phyloP scores from a whole-genome alignment of 768 basidiomycete species.

The Mycena venus region DNA sequence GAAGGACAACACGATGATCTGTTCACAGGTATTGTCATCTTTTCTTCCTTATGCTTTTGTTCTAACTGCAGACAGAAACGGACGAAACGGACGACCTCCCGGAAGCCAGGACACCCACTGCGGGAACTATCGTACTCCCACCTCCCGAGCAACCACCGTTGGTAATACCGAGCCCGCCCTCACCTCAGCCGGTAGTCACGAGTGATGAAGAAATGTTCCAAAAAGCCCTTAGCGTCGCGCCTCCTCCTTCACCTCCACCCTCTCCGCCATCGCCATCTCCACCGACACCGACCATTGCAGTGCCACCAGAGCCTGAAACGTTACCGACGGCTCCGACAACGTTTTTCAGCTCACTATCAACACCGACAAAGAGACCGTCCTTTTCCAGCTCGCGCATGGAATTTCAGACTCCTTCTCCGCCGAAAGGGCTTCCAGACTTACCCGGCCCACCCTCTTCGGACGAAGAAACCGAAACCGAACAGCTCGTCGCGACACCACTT shows the following conservation, averaged over 20 bases:
- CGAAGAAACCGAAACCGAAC: slow-evolving; percentile 53
- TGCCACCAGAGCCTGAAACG: slow-evolving; percentile 3
- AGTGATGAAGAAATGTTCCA: slow-evolving; percentile 25
- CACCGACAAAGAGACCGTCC: slow-evolving; percentile 62
- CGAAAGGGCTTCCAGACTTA: slow-evolving; percentile 72
- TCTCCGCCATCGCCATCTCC: slow-evolving; percentile 49
- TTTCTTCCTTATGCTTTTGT: neutral
- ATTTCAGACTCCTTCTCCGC: slow-evolving; percentile 75
- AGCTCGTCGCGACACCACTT: slow-evolving; percentile 36
- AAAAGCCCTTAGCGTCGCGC: slow-evolving; percentile 20
- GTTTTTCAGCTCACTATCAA: slow-evolving; percentile 42
- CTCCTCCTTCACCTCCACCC: slow-evolving; percentile 44
- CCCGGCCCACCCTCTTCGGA: slow-evolving; percentile 74
- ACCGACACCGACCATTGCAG: slow-evolving; percentile 27
- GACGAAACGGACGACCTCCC: slow-evolving; percentile 6
- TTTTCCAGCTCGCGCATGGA: slow-evolving; percentile 59
- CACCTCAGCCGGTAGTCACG: slow-evolving; percentile 2
- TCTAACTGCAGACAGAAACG: slow-evolving; percentile 15
- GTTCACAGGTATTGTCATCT: slow-evolving; percentile 9
- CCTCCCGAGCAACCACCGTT: slow-evolving; percentile 36
- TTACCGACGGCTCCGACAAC: neutral
- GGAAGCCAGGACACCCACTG: slow-evolving; percentile 40
- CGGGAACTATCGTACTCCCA: slow-evolving; percentile 2
- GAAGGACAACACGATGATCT: neutral
- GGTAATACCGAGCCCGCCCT: slow-evolving; percentile 35